Conservation (phyloP, 2,329 filamentous ascomycete genomes). For the Colletotrichum tropicicola region DNA sequence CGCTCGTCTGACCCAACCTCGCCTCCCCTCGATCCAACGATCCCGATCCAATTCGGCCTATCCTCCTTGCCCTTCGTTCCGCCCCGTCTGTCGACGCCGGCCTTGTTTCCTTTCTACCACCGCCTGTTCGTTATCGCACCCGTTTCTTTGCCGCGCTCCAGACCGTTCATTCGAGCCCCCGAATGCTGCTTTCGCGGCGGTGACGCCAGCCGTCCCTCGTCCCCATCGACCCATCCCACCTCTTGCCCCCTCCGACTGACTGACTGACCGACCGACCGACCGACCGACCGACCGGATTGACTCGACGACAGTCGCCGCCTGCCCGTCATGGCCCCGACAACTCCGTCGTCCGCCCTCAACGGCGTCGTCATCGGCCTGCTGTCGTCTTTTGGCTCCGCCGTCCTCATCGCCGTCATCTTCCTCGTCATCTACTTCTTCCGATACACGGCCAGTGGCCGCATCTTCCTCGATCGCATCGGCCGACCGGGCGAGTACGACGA, state of each 20-base stretch:
- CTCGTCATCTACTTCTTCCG: slow-evolving; percentile 91
- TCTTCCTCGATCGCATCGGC: slow-evolving; percentile 92
- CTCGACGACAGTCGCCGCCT: slow-evolving; percentile 25
- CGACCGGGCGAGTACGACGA: slow-evolving; percentile 97
- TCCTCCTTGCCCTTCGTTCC: not conserved
- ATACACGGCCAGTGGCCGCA: slow-evolving; percentile 87
- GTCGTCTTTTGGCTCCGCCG: slow-evolving; percentile 91
- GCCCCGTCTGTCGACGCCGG: slow-evolving; percentile 4
- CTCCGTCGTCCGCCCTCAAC: slow-evolving; percentile 60
- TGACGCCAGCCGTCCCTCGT: slow-evolving; percentile 33
- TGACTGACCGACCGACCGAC: slow-evolving; percentile 22
- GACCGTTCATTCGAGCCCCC: slow-evolving; percentile 22
- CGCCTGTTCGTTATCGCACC: not conserved
- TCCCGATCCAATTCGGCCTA: slow-evolving; percentile 1
- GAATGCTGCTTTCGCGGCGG: slow-evolving; percentile 32
- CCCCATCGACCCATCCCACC: slow-evolving; percentile 23
- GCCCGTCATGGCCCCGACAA: slow-evolving; percentile 31
- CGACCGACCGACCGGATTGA: slow-evolving; percentile 21
- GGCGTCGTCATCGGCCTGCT: slow-evolving; percentile 95
- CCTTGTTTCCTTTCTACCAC: slow-evolving; percentile 1
- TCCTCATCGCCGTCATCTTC: slow-evolving; percentile 82
- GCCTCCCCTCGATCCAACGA: not conserved
- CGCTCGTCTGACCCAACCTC: slow-evolving; percentile 18
- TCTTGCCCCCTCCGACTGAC: not conserved
- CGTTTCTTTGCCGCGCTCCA: not conserved